phyloP scores from a whole-genome alignment of 1,284 basidiomycete genomes.

The Fistulinella staudtii region DNA sequence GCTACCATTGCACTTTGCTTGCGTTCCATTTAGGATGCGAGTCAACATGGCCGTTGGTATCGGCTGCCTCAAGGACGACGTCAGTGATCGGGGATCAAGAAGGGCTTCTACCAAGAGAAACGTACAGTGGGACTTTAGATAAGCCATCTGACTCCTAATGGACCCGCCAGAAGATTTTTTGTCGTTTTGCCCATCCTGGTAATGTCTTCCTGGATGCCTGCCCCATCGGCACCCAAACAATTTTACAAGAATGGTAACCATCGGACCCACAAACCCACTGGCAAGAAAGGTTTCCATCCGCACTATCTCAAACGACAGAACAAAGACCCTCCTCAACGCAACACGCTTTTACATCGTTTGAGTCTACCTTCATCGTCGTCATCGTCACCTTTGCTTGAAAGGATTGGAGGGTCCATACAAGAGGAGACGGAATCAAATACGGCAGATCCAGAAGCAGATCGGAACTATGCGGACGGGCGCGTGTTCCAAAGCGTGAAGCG shows the following conservation, averaged over 20 bases:
- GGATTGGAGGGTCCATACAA: slow-evolving; percentile 14
- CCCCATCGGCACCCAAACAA: too few relatives aligned
- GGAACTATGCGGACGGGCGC: not conserved
- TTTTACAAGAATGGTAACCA: too few relatives aligned
- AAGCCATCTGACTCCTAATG: too few relatives aligned
- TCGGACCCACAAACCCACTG: too few relatives aligned
- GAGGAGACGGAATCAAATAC: slow-evolving; percentile 1
- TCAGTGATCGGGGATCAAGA: too few relatives aligned
- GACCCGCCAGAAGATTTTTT: too few relatives aligned
- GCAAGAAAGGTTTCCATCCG: slow-evolving; percentile 3
- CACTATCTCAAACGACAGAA: slow-evolving; percentile 4
- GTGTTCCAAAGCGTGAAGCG: not conserved
- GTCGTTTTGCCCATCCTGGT: too few relatives aligned
- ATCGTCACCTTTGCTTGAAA: slow-evolving; percentile 14
- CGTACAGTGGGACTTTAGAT: too few relatives aligned
- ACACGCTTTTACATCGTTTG: slow-evolving; percentile 13
- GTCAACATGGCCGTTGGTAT: not conserved
- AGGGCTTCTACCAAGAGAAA: too few relatives aligned
- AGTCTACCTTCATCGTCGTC: slow-evolving; percentile 11
- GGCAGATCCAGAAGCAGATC: slow-evolving; percentile 1
- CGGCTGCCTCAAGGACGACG: too few relatives aligned
- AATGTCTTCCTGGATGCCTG: too few relatives aligned
- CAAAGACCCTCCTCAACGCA: slow-evolving; percentile 1
- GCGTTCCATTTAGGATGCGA: too few relatives aligned
- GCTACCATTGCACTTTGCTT: not conserved